Percentiles rank a stretch among this genome's conserved stretches.
phyloP scores from a whole-genome alignment of 2,329 filamentous ascomycete genomes.

The Allantophomopsis cytisporea region DNA sequence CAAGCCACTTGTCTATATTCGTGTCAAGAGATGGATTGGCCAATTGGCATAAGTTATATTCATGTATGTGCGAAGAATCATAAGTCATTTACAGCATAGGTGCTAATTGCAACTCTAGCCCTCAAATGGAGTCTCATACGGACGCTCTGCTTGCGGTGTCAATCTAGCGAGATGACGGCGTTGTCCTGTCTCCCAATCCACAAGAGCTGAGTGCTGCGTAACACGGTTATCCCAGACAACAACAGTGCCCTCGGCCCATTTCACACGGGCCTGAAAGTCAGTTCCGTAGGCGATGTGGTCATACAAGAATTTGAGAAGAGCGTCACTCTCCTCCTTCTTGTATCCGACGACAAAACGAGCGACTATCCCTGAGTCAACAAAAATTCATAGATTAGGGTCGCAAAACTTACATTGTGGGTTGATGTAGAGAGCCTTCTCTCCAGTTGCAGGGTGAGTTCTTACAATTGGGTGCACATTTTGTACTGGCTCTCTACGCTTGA shows the following conservation, averaged over 20 bases:
- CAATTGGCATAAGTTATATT: background rate
- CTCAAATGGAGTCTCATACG: slow-evolving; percentile 53
- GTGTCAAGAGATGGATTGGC: too few relatives aligned
- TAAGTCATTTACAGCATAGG: too few relatives aligned
- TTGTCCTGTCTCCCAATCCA: slow-evolving; percentile 73
- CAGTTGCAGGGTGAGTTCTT: slow-evolving; percentile 68
- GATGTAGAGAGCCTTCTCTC: slow-evolving; percentile 72
- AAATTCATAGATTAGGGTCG: background rate
- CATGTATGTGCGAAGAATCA: too few relatives aligned
- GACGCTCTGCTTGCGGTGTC: slow-evolving; percentile 69
- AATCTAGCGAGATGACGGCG: slow-evolving; percentile 69
- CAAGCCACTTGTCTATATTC: too few relatives aligned
- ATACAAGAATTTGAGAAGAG: slow-evolving; percentile 63
- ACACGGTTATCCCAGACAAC: slow-evolving; percentile 81
- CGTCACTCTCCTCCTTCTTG: slow-evolving; percentile 79
- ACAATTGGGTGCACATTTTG: slow-evolving; percentile 65
- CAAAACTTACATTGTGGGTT: slow-evolving; percentile 62
- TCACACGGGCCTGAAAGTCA: slow-evolving; percentile 61
- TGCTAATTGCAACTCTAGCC: background rate
- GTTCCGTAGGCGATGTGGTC: slow-evolving; percentile 60
- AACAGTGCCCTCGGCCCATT: slow-evolving; percentile 69
- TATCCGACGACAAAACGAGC: slow-evolving; percentile 69
- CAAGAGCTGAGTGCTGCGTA: slow-evolving; percentile 63
- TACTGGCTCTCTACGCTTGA: slow-evolving; percentile 65
- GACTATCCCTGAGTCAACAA: slow-evolving; percentile 29